Percentiles rank a stretch among this genome's conserved stretches.
Evolutionary conservation across 495 filamentous ascomycete species (phyloP).

Genomic region (Cercophora sp.): DNA sequence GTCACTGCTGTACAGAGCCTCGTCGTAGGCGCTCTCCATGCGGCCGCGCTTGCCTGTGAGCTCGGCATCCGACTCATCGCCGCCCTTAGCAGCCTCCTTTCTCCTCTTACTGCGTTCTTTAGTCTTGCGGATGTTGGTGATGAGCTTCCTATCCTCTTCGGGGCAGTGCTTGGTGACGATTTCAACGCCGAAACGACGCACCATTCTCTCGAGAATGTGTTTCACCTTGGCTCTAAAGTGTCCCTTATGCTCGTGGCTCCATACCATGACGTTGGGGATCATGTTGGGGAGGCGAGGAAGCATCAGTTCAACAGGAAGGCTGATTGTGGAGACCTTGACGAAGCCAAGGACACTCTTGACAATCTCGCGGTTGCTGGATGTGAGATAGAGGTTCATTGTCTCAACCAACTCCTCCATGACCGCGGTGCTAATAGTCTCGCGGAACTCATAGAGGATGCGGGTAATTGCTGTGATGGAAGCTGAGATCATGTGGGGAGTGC

Average conservation of each 20-base stretch:
- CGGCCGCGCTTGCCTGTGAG: constrained; percentile 49
- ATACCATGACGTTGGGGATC: constrained; percentile 86
- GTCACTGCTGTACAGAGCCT: constrained; percentile 84
- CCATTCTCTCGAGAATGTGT: constrained; percentile 90
- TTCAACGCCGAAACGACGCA: constrained; percentile 82
- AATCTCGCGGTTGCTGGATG: constrained; percentile 91
- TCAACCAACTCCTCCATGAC: constrained; percentile 74
- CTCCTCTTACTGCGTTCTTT: constrained; percentile 82
- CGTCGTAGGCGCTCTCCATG: constrained; percentile 90
- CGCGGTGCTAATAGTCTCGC: constrained; percentile 48
- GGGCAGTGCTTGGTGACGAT: constrained; percentile 70
- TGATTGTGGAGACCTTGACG: constrained; percentile 90
- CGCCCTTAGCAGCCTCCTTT: constrained; percentile 62
- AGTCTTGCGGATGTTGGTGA: constrained; percentile 89
- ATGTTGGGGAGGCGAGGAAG: constrained; percentile 65
- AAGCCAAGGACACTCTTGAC: constrained; percentile 90
- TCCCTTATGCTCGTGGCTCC: constrained; percentile 96
- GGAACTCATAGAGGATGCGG: constrained; percentile 86
- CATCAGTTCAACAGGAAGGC: constrained; percentile 71
- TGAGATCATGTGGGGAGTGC: constrained; percentile 90
- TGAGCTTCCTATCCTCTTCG: constrained; percentile 81
- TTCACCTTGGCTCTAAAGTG: constrained; percentile 95
- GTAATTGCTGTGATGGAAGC: constrained; percentile 90
- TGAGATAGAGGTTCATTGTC: constrained; percentile 91
- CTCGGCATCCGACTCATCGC: constrained; percentile 43